Evolutionary conservation across 2,329 filamentous ascomycete species (phyloP).

Genomic region (Aaosphaeria arxii): DNA sequence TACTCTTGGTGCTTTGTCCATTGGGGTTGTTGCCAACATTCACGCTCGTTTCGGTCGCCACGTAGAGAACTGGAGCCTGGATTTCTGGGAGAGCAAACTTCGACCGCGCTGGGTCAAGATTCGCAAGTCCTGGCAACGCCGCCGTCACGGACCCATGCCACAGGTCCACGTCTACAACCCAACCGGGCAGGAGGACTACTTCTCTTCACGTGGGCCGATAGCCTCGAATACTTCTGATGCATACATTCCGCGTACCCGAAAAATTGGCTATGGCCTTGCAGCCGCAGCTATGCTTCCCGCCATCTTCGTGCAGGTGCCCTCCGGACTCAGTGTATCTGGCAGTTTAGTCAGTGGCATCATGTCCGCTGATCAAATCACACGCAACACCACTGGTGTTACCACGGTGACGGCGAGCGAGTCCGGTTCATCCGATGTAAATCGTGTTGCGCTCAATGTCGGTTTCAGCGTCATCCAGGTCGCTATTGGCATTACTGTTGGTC

Average conservation of each 20-base stretch:
- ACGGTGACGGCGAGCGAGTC: slow-evolving; percentile 35
- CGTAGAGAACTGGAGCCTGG: slow-evolving; percentile 54
- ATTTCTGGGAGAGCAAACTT: slow-evolving; percentile 53
- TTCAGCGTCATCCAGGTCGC: slow-evolving; percentile 50
- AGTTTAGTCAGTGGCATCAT: slow-evolving; percentile 56
- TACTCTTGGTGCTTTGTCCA: slow-evolving; percentile 71
- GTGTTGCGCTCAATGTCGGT: slow-evolving; percentile 46
- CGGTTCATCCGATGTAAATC: slow-evolving; percentile 32
- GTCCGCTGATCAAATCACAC: slow-evolving; percentile 55
- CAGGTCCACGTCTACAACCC: slow-evolving; percentile 1
- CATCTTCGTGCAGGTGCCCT: slow-evolving; percentile 70
- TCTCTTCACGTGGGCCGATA: slow-evolving; percentile 14
- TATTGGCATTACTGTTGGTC: slow-evolving; percentile 50
- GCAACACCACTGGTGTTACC: slow-evolving; percentile 44
- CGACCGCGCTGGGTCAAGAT: slow-evolving; percentile 36
- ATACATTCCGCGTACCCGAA: slow-evolving; percentile 28
- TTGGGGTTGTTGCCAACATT: slow-evolving; percentile 75
- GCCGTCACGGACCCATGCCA: slow-evolving; percentile 13
- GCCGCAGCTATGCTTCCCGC: slow-evolving; percentile 83
- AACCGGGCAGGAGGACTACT: slow-evolving; percentile 17
- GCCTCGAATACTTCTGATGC: slow-evolving; percentile 4
- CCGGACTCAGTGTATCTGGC: slow-evolving; percentile 57
- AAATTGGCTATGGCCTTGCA: slow-evolving; percentile 69
- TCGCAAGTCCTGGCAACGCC: slow-evolving; percentile 22
- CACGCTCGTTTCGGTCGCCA: slow-evolving; percentile 68